Percentiles rank a stretch among this genome's conserved stretches.
phyloP scores from a whole-genome alignment of 192 early-diverging fungal genomes.

The Backusella liffmaniae region DNA sequence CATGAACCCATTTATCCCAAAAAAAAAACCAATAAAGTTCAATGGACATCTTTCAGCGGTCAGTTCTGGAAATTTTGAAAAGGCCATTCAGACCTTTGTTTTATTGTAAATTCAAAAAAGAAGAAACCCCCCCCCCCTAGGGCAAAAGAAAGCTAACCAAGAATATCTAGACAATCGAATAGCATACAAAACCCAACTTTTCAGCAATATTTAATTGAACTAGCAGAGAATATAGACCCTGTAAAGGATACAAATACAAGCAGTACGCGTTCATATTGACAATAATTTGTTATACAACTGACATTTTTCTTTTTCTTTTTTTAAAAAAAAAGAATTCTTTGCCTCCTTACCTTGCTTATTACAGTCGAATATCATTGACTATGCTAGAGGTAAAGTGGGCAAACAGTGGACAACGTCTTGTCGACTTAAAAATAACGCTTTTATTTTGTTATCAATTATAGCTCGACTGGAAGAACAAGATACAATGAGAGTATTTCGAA shows the following conservation, averaged over 20 bases:
- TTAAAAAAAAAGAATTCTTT: slow-evolving; percentile 30
- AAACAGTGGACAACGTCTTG: background rate
- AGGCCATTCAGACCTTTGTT: slow-evolving; percentile 16
- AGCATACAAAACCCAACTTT: slow-evolving; percentile 21
- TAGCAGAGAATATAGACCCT: slow-evolving; percentile 26
- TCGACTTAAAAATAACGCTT: background rate
- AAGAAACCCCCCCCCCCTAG: too few relatives aligned
- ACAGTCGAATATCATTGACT: slow-evolving; percentile 33
- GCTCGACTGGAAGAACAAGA: slow-evolving; percentile 22
- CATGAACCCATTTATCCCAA: background rate
- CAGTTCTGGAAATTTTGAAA: slow-evolving; percentile 10
- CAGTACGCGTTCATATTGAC: slow-evolving; percentile 12
- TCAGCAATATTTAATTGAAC: slow-evolving; percentile 25
- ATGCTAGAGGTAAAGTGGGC: slow-evolving; percentile 26
- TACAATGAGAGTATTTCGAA: slow-evolving; percentile 16
- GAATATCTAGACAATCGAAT: slow-evolving; percentile 22
- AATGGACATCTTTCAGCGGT: background rate
- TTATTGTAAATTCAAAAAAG: background rate
- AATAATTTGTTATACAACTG: background rate
- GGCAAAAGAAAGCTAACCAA: background rate
- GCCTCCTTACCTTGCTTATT: slow-evolving; percentile 24
- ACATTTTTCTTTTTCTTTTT: background rate
- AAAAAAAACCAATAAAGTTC: background rate
- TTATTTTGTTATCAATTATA: background rate
- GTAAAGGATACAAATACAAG: slow-evolving; percentile 19